Conservation (phyloP, 108 stramenopile genomes). For the Pseudonitzschia multiseries region DNA sequence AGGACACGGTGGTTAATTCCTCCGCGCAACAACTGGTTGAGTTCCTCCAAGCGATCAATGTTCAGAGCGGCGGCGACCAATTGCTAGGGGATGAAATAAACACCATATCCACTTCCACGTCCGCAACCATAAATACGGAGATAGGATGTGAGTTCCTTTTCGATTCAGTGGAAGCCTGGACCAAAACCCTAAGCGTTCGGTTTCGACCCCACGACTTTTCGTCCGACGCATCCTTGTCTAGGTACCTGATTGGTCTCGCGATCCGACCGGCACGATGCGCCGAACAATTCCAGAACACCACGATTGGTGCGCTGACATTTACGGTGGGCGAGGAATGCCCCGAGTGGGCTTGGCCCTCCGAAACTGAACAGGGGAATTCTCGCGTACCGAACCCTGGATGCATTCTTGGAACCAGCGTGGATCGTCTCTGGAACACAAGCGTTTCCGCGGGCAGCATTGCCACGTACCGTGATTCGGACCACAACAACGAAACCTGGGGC, state of each 20-base stretch:
- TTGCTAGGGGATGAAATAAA: constrained; percentile 16
- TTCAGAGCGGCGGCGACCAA: constrained; percentile 24
- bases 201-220: neutral
- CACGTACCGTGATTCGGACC: constrained; percentile 33
- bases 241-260: constrained; percentile 1
- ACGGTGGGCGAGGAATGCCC: constrained; percentile 1
- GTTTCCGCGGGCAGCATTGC: constrained; percentile 20
- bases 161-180: constrained; percentile 52
- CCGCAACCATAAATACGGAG: constrained; percentile 32
- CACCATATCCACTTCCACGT: constrained; percentile 3
- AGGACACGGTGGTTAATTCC: constrained; percentile 34
- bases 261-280: constrained; percentile 1
- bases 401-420: neutral
- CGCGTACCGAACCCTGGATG: neutral
- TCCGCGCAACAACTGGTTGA: constrained; percentile 41
- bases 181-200: constrained; percentile 12
- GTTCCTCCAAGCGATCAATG: constrained; percentile 63
- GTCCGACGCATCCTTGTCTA: neutral
- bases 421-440: neutral
- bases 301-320: neutral
- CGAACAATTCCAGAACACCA: constrained; percentile 6
- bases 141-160: constrained; percentile 55
- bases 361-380: neutral
- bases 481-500: neutral
- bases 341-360: neutral